phyloP scores from a whole-genome alignment of 2,329 filamentous ascomycete genomes.

The Aspergillus sp. region DNA sequence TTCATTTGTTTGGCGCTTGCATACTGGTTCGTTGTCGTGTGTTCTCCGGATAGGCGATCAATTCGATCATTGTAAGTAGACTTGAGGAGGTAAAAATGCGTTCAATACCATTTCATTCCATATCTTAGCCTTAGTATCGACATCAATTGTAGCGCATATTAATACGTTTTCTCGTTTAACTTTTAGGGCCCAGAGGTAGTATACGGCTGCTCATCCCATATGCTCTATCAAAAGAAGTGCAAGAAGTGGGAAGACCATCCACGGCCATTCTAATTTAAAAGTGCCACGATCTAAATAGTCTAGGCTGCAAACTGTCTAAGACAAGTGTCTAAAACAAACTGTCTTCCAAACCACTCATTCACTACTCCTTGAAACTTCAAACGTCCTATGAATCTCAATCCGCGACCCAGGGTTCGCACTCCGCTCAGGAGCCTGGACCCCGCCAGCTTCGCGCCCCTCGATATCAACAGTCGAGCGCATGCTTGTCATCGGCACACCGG shows the following conservation, averaged over 20 bases:
- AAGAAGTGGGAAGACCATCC: no score
- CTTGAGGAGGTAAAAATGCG: not conserved
- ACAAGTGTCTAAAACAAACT: not conserved
- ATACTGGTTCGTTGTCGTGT: constrained; percentile 4
- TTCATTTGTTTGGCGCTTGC: constrained; percentile 2
- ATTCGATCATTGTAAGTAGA: constrained; percentile 2
- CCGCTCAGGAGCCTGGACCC: not conserved
- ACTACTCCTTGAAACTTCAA: not conserved
- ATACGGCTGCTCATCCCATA: no score
- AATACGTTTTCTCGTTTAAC: no score
- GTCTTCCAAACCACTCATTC: no score
- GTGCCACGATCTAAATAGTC: no score
- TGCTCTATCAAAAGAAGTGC: no score
- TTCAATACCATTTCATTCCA: not conserved
- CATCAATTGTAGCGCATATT: not conserved
- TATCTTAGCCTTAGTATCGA: not conserved
- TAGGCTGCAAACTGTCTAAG: no score
- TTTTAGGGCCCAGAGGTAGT: no score
- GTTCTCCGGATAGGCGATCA: not conserved
- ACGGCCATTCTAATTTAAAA: no score
- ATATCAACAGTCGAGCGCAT: constrained; percentile 1
- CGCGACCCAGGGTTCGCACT: not conserved
- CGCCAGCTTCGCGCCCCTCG: not conserved
- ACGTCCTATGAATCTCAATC: constrained; percentile 4
- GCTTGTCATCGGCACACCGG: not conserved